Conservation (phyloP, 805 yeast species). For the Kodamaea kakaduensis region DNA sequence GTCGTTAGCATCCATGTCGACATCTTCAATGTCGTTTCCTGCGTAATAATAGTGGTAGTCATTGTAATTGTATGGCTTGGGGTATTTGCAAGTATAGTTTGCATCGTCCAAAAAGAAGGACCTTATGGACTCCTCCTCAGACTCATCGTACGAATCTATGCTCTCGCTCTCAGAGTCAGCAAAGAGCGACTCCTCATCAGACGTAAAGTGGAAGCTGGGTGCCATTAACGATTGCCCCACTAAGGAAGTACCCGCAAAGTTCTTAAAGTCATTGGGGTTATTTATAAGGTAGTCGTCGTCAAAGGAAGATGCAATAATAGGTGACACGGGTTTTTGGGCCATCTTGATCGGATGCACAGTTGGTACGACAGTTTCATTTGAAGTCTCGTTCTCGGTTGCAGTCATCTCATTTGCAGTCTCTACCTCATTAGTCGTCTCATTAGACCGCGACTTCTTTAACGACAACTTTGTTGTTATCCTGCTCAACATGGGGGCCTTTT, state of each 20-base stretch:
- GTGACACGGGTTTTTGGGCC: background rate
- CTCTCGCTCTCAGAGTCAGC: slow-evolving; percentile 7
- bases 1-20: slow-evolving; percentile 11
- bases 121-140: slow-evolving; percentile 16
- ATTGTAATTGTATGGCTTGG: slow-evolving; percentile 9
- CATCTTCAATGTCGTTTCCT: slow-evolving; percentile 8
- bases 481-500: slow-evolving; percentile 5
- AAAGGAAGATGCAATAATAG: slow-evolving; percentile 4
- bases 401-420: no score
- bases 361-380: no score
- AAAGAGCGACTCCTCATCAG: slow-evolving; percentile 9
- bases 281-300: slow-evolving; percentile 30
- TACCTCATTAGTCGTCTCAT: background rate
- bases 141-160: slow-evolving; percentile 15
- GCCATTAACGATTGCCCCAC: slow-evolving; percentile 7
- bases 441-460: background rate
- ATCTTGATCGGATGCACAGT: background rate
- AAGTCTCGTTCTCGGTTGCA: no score
- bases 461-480: slow-evolving; percentile 2
- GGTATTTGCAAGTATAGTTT: slow-evolving; percentile 6
- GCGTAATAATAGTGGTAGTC: slow-evolving; percentile 12
- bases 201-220: slow-evolving; percentile 13
- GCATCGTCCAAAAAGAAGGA: slow-evolving; percentile 10
- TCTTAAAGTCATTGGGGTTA: slow-evolving; percentile 13
- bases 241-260: slow-evolving; percentile 13